These are phyloP conservation scores for Zopfochytrium polystomum DNA, from an alignment of 371 early-diverging fungal genomes.

Conservation along the genomic window DNA sequence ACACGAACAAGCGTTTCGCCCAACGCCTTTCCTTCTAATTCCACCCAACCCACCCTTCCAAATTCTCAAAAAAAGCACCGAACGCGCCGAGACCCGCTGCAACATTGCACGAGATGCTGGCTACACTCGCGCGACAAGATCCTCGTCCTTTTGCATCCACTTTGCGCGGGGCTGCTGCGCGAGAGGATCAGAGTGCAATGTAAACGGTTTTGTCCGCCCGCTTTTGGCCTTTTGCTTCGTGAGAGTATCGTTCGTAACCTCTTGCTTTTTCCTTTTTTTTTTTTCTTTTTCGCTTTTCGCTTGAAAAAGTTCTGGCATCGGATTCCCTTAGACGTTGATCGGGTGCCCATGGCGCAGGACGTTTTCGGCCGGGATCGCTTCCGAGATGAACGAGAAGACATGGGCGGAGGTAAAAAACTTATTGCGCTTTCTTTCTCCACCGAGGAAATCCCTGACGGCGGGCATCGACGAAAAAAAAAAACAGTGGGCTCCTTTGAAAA, in stretches of 20 bases:
- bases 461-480: background rate
- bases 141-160: constrained; percentile 72
- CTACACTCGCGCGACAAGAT: constrained; percentile 66
- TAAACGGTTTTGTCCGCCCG: too few species aligned
- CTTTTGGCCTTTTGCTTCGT: too few species aligned
- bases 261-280: too few species aligned
- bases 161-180: constrained; percentile 85
- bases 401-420: constrained; percentile 62
- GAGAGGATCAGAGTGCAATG: constrained; percentile 41
- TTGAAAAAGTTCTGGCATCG: constrained; percentile 75
- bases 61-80: constrained; percentile 21
- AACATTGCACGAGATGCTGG: constrained; percentile 68
- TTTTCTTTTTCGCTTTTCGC: constrained; percentile 7
- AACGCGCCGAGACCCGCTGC: constrained; percentile 64
- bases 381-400: constrained; percentile 77
- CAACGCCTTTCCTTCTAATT: constrained; percentile 2
- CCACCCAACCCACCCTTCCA: background rate
- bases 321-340: constrained; percentile 58
- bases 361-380: constrained; percentile 74
- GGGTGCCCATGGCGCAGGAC: constrained; percentile 59
- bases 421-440: background rate
- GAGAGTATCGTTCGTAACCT: too few species aligned
- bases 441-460: background rate
- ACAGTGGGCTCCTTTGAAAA: constrained; percentile 75
- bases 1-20: background rate